phyloP scores from a whole-genome alignment of 139 green algal genomes.

The Chlamydomonas urium region DNA sequence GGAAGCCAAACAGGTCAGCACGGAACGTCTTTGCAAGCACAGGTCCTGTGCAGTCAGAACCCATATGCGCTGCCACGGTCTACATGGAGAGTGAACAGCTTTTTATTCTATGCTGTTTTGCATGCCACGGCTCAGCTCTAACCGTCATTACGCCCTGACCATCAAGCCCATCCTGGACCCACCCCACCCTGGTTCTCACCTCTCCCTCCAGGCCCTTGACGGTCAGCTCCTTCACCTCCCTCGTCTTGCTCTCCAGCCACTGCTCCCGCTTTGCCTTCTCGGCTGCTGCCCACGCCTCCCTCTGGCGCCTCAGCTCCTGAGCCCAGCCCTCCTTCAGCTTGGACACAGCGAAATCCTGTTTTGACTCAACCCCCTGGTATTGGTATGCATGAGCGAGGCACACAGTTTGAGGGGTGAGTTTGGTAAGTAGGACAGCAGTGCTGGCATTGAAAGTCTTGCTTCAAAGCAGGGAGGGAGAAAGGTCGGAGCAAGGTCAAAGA shows the following conservation, averaged over 20 bases:
- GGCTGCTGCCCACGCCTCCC: slow-evolving; percentile 43
- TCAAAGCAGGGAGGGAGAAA: no score
- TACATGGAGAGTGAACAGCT: no score
- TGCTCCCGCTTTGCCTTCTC: slow-evolving; percentile 42
- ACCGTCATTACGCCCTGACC: neutral
- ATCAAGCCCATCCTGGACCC: neutral
- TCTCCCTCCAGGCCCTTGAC: slow-evolving; percentile 55
- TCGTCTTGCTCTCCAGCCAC: slow-evolving; percentile 55
- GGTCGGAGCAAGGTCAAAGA: no score
- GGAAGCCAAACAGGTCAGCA: no score
- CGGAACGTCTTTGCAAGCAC: no score
- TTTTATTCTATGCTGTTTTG: no score
- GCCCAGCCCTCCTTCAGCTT: slow-evolving; percentile 51
- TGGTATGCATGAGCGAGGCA: neutral
- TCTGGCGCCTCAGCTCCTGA: slow-evolving; percentile 45
- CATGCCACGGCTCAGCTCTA: no score
- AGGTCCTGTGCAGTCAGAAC: no score
- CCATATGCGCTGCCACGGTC: no score
- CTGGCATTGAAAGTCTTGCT: no score
- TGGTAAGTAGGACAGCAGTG: no score
- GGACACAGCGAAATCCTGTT: slow-evolving; percentile 29
- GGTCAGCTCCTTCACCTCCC: slow-evolving; percentile 63
- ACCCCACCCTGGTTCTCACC: slow-evolving; percentile 22
- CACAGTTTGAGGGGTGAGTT: no score
- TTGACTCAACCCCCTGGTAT: slow-evolving; percentile 28